These are phyloP conservation scores for Rhodosporidiobolus sp. DNA, from an alignment of 768 basidiomycete species.

Conservation along the genomic window DNA sequence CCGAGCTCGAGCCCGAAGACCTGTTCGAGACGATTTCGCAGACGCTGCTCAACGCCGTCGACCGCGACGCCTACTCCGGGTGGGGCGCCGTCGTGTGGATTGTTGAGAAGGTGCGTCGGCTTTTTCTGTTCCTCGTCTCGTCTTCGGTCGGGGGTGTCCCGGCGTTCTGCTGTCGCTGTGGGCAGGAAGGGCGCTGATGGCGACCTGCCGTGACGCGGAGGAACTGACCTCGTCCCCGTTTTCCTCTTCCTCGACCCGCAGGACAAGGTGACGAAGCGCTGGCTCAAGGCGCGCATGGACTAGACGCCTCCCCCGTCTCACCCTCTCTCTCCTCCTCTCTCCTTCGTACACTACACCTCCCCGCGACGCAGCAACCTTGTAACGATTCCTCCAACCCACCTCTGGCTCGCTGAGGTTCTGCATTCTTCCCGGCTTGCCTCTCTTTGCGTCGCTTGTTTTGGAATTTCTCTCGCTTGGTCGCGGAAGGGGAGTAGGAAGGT, in stretches of 20 bases:
- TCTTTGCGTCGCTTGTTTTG: no score
- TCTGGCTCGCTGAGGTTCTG: no score
- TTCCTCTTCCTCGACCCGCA: conserved; percentile 39
- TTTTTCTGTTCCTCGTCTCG: background rate
- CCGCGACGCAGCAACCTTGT: no score
- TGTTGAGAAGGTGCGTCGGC: conserved; percentile 52
- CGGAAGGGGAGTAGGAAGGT: no score
- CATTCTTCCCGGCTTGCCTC: no score
- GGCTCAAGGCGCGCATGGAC: conserved; percentile 88
- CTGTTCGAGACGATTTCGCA: conserved; percentile 98
- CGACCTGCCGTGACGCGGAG: conserved; percentile 42
- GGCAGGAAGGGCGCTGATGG: background rate
- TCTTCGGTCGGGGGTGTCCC: background rate
- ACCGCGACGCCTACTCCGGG: conserved; percentile 92
- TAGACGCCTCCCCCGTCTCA: conserved; percentile 47
- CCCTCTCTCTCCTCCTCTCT: background rate
- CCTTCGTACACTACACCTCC: no score
- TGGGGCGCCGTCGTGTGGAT: conserved; percentile 96
- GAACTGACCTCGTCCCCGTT: conserved; percentile 35
- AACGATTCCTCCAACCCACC: no score
- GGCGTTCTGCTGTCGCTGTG: background rate
- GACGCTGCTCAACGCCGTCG: conserved; percentile 84
- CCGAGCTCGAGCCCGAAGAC: conserved; percentile 91
- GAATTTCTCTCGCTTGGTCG: no score
- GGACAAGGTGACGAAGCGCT: conserved; percentile 70